Evolutionary conservation across 805 yeast species (phyloP), one percentile per base, ranked within the genome.

Genomic region (Naumovozyma dairenensis): DNA sequence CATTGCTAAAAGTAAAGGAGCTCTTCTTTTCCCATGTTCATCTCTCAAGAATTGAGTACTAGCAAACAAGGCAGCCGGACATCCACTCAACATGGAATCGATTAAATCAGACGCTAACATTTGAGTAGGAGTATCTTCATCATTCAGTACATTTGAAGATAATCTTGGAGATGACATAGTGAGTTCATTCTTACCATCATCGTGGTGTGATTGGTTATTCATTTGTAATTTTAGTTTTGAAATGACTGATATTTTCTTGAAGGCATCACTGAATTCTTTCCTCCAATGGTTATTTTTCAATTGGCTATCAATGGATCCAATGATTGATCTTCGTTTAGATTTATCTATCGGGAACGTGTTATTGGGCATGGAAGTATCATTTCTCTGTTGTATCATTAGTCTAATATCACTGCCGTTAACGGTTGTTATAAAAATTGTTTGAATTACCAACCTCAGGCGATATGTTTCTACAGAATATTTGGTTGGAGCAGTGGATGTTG

Each of bases 1-100:
- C 55, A 86, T 72, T 13, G 82, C 78, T 25, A 86, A 58, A 26
- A 92, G 56, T 21, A 89, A 65, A 1, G 98, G 96, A 0, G 94
- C 92, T 39, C 95, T 71, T 36, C 77, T 71, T 3, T 71, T 68
- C 1, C 82, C 84, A 43, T 69, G 72, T 39, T 84, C 94, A 53
- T 86, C 96, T 34, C 74, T 71, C 29, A 77, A 65, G 39, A 92
- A 73, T 25, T 77, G 70, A 1, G 93, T 74, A 4, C 92, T 85
- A 4, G 85, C 65, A 37, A 85, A 65, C 37, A 83, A 62, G 0
- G 84, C 77, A 2, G 83, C 80, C 0, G 95, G 87, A 9, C 78
- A 66, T 8, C 82, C 93, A 4, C 80, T 62, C 5, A 71, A 46
- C 38, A 83, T 60, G 18, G 81, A 68, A 21, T 67, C 63, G 9